Evolutionary conservation across 352 stramenopile species (phyloP).

Genomic region (Phytophthora syringae): DNA sequence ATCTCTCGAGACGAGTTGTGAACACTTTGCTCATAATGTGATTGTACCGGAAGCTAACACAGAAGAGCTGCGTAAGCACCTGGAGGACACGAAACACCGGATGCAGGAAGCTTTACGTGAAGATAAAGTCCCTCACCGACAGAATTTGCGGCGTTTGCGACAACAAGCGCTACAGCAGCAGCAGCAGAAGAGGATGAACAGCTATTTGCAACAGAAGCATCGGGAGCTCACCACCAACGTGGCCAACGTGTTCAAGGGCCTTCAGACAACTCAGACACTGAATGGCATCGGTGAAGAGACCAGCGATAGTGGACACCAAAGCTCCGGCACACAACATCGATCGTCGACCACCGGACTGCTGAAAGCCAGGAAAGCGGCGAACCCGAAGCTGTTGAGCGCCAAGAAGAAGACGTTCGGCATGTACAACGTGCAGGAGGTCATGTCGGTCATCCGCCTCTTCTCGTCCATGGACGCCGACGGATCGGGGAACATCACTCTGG

Average conservation of each 20-base stretch:
- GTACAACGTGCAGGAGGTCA: slow-evolving; percentile 73
- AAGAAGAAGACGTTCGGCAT: slow-evolving; percentile 62
- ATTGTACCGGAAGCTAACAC: background rate
- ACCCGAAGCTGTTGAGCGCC: slow-evolving; percentile 9
- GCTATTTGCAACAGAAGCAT: slow-evolving; percentile 77
- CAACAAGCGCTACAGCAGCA: slow-evolving; percentile 46
- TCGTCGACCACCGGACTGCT: slow-evolving; percentile 7
- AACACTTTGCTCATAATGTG: background rate
- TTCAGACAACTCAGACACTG: slow-evolving; percentile 17
- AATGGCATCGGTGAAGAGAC: background rate
- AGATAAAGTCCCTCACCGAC: slow-evolving; percentile 32
- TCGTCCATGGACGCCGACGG: slow-evolving; percentile 74
- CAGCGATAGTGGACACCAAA: background rate
- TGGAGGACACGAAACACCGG: slow-evolving; percentile 52
- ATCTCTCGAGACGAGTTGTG: background rate
- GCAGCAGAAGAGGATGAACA: slow-evolving; percentile 66
- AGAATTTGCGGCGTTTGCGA: slow-evolving; percentile 40
- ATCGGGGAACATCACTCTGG: slow-evolving; percentile 62
- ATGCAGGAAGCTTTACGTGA: slow-evolving; percentile 60
- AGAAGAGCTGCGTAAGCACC: slow-evolving; percentile 38
- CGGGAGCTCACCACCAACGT: slow-evolving; percentile 73
- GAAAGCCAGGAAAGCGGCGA: background rate
- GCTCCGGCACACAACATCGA: background rate
- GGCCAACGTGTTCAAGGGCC: slow-evolving; percentile 69
- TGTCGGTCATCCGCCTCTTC: slow-evolving; percentile 79